These are phyloP conservation scores for Gastrolobium bilobum DNA, from an alignment of 306 rosid species.

Conservation along the genomic window DNA sequence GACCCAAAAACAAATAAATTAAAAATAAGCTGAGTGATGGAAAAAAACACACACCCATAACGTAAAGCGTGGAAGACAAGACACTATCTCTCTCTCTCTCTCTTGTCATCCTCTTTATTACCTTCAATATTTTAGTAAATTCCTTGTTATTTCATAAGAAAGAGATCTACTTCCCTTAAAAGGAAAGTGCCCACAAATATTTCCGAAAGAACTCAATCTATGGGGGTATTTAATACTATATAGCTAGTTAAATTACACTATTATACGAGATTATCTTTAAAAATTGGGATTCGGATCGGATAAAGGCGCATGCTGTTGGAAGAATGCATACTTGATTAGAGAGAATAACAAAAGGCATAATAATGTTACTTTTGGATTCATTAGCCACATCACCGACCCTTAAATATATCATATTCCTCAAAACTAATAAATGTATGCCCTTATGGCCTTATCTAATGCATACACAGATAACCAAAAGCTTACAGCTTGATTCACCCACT, in stretches of 20 bases:
- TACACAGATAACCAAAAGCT: slow-evolving; percentile 29
- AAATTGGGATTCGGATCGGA: neutral
- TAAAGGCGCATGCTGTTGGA: neutral
- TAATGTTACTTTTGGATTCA: slow-evolving; percentile 49
- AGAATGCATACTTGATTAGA: slow-evolving; percentile 33
- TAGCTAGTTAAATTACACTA: neutral
- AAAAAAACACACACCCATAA: slow-evolving; percentile 57
- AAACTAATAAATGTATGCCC: neutral
- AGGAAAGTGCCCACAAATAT: slow-evolving; percentile 49
- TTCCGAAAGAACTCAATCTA: neutral
- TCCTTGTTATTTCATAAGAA: neutral
- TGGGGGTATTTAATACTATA: neutral
- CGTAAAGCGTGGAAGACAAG: slow-evolving; percentile 46
- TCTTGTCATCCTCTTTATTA: slow-evolving; percentile 45
- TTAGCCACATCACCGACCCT: slow-evolving; percentile 6
- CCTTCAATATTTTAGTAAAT: slow-evolving; percentile 5
- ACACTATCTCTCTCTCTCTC: slow-evolving; percentile 34
- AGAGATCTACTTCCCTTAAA: slow-evolving; percentile 61
- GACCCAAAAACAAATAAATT: slow-evolving; percentile 5
- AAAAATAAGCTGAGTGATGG: neutral
- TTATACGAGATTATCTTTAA: neutral
- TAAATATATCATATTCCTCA: neutral
- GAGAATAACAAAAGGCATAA: slow-evolving; percentile 43
- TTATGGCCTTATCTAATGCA: slow-evolving; percentile 3
- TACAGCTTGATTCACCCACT: neutral